These are phyloP conservation scores for Fibroporia radiculosa DNA, from an alignment of 768 basidiomycete genomes.

Conservation along the genomic window DNA sequence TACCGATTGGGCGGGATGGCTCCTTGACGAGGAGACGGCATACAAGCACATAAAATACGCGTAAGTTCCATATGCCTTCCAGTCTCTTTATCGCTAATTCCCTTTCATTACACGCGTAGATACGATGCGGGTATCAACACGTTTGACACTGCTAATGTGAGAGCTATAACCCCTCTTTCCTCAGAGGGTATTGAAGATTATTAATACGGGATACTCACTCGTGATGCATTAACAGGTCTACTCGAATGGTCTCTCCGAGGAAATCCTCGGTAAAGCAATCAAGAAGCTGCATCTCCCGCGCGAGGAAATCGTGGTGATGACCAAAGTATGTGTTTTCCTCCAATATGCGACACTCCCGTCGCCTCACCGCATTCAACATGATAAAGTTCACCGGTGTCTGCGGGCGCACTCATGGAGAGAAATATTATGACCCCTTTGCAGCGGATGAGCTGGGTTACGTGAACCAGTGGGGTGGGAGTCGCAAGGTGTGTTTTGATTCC, in stretches of 20 bases:
- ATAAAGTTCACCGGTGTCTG: too few species aligned
- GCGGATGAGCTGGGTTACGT: conserved; percentile 10
- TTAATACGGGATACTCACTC: too few species aligned
- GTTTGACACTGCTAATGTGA: conserved; percentile 24
- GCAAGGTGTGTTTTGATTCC: conserved; percentile 28
- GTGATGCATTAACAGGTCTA: too few species aligned
- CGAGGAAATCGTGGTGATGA: conserved; percentile 39
- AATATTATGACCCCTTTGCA: too few species aligned
- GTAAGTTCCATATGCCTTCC: background rate
- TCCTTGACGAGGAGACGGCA: conserved; percentile 9
- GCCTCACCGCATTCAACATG: too few species aligned
- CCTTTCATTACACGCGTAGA: conserved; percentile 4
- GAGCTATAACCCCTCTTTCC: too few species aligned
- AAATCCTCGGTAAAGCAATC: conserved; percentile 36
- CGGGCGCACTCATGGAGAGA: too few species aligned
- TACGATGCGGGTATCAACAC: conserved; percentile 31
- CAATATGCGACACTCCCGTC: background rate
- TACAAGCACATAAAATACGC: conserved; percentile 6
- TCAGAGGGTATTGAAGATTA: too few species aligned
- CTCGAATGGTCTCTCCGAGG: conserved; percentile 30
- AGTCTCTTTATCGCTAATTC: background rate
- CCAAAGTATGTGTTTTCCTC: conserved; percentile 29
- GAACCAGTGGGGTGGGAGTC: conserved; percentile 38
- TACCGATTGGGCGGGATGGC: conserved; percentile 26
- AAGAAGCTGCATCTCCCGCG: conserved; percentile 37